Base-by-base conservation (phyloP, 2,329 filamentous ascomycete genomes). In the Ustulina deusta region DNA sequence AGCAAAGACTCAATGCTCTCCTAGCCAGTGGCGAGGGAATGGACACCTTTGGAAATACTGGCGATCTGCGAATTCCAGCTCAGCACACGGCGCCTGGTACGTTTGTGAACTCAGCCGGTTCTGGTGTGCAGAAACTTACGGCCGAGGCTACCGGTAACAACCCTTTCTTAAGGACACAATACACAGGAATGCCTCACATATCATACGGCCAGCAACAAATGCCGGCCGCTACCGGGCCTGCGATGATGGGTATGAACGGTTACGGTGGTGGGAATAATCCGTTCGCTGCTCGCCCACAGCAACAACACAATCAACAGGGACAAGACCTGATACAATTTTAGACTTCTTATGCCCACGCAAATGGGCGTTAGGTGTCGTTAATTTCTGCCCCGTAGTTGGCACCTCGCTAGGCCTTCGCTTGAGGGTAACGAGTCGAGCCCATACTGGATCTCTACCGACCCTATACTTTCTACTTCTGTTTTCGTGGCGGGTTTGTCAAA, bases 1-100 rank as follows among this genome's bases (percentile, higher is more conserved):
- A 90, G 77, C 89, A 91, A 25, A 91, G 89, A 76, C 91, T 99
- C 72, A 98, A 98, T 78, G 88, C 92, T 1, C 88, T 99, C 38
- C 88, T 99, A 51, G 88, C 94, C 2, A 89, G 87, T 27, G 94
- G 96, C 71, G 96, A 99, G 65, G 96, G 96, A 27, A 92, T 97
- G 84, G 96, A 99, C 78, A 99, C 96, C 0, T 99, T 97, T 78
- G 96, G 96, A 72, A 99, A 99, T 79, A 93, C 93, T n/a, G 96
- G 96, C 73, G 93, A 98, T 71, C 86, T 97, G 54, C 94, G 96
- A 80, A 97, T 99, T 71, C 96, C 96, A 1, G 90, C 96, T 1
- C 96, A 99, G 78, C 96, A 99, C 80, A 99, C 96, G 0, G 94
- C 96, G 1, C 96, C 96, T 0, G 96, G 95, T 29, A 97, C 93